Percentiles rank a stretch among this genome's conserved stretches.
phyloP scores from a whole-genome alignment of 2,329 filamentous ascomycete species.

The Penicillium sp. region DNA sequence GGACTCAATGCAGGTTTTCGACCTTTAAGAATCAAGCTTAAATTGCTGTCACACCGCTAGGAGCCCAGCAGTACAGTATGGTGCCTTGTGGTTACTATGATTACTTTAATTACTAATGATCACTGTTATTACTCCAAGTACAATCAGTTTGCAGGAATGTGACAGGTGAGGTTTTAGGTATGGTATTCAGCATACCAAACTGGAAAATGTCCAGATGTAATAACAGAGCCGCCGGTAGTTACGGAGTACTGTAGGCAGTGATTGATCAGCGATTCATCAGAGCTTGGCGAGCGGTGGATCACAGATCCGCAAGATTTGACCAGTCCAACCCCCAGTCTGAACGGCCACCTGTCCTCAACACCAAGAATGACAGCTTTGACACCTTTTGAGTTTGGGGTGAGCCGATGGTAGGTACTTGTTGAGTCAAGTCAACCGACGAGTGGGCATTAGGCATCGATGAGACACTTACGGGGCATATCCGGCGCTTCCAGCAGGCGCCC shows the following conservation, averaged over 20 bases:
- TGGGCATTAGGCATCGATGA: background rate
- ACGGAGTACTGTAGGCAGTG: background rate
- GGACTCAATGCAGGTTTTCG: background rate
- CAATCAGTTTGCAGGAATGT: slow-evolving; percentile 15
- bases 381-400: background rate
- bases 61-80: background rate
- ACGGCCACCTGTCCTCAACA: slow-evolving; percentile 22
- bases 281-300: slow-evolving; percentile 20
- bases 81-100: background rate
- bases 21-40: background rate
- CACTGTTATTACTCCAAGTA: slow-evolving; percentile 3
- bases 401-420: background rate
- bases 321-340: slow-evolving; percentile 14
- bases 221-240: slow-evolving; percentile 1
- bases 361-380: slow-evolving; percentile 5
- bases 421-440: background rate
- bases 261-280: slow-evolving; percentile 18
- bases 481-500: slow-evolving; percentile 3
- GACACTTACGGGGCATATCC: background rate
- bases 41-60: background rate
- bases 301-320: slow-evolving; percentile 9
- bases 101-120: slow-evolving; percentile 1
- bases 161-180: slow-evolving; percentile 7
- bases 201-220: slow-evolving; percentile 14
- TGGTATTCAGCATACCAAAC: slow-evolving; percentile 23